Evolutionary conservation across 1,284 basidiomycete species (phyloP), one percentile per base, ranked within the genome.

Genomic region (Sphaerobolus stellatus): DNA sequence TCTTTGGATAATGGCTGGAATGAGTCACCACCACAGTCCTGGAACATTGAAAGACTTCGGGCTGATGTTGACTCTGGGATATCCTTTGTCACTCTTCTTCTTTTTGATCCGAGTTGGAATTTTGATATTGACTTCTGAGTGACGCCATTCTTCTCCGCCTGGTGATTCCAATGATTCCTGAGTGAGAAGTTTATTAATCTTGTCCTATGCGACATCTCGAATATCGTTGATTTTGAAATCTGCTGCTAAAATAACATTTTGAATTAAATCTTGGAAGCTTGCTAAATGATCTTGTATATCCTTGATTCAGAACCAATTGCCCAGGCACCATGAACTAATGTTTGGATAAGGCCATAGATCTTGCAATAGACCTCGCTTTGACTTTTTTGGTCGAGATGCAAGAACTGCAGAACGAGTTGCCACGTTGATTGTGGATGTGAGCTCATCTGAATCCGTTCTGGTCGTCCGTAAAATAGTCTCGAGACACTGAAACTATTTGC

Each of bases 51-150:
- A 54, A n/a, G 16, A 13, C 20, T 24, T 11, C 1, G 6, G 11
- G 13, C 31, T 18, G 2, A 47, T 8, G 3, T 5, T 40, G 9
- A 29, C 25, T 11, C 8, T 2, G 11, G 11, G 13, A 11, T 11
- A 18, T 18, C 33, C 18, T 36, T 36, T 36, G 13, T 11, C 18
- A 11, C 18, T 11, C 18, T 36, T 36, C 18, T 36, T 36, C 18
- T 36, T 36, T 36, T 36, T 36, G 33, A 36, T 31, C 6, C 62
- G 59, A 1, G 53, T 43, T 1, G 65, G 65, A 20, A 66, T 54
- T 5, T 55, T 49, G 24, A 66, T 66, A 5, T 52, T 57, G 13
- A 64, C 56, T 6, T 48, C 9, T 5, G 52, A 56, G 11, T 38
- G 43, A 2, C 47, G 31, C 60, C 58, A 58, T 27, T 52, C 52